Conservation (phyloP, 352 stramenopile genomes). For the Phytopythium chamaehyphon region DNA sequence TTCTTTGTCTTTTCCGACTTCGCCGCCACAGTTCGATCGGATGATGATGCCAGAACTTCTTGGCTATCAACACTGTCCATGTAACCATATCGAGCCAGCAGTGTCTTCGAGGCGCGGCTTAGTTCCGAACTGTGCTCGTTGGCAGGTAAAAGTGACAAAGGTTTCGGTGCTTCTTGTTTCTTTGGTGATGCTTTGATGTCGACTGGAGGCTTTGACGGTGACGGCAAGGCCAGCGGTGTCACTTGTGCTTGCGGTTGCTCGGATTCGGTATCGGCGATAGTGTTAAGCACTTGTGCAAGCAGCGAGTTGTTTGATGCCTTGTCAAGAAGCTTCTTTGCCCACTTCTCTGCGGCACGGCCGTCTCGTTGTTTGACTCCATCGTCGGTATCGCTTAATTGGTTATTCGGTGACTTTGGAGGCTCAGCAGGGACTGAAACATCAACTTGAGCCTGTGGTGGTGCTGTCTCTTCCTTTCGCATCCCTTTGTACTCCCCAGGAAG, state of each 20-base stretch:
- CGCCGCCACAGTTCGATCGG: conserved; percentile 13
- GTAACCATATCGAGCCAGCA: conserved; percentile 82
- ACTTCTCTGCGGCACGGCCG: conserved; percentile 36
- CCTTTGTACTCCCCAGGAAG: conserved; percentile 16
- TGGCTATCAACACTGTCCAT: conserved; percentile 48
- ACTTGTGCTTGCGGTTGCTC: conserved; percentile 7
- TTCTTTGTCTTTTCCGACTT: conserved; percentile 7
- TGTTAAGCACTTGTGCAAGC: conserved; percentile 54
- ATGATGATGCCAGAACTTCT: conserved; percentile 13
- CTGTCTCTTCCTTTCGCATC: conserved; percentile 1
- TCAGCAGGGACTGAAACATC: not conserved
- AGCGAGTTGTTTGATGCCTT: conserved; percentile 54
- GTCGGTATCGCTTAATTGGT: conserved; percentile 10
- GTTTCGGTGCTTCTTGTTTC: conserved; percentile 3
- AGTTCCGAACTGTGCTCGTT: conserved; percentile 41
- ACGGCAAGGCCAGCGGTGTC: conserved; percentile 1
- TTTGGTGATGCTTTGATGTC: conserved; percentile 3
- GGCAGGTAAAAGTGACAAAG: not conserved
- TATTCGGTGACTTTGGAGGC: conserved; percentile 6
- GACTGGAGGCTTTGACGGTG: not conserved
- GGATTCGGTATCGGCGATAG: conserved; percentile 30
- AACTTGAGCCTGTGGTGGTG: conserved; percentile 11
- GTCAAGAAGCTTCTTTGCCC: conserved; percentile 51
- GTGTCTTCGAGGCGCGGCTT: conserved; percentile 77
- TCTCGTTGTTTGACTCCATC: conserved; percentile 3